These are phyloP conservation scores for Nemania sp. DNA, from an alignment of 2,329 filamentous ascomycete species.

Conservation along the genomic window DNA sequence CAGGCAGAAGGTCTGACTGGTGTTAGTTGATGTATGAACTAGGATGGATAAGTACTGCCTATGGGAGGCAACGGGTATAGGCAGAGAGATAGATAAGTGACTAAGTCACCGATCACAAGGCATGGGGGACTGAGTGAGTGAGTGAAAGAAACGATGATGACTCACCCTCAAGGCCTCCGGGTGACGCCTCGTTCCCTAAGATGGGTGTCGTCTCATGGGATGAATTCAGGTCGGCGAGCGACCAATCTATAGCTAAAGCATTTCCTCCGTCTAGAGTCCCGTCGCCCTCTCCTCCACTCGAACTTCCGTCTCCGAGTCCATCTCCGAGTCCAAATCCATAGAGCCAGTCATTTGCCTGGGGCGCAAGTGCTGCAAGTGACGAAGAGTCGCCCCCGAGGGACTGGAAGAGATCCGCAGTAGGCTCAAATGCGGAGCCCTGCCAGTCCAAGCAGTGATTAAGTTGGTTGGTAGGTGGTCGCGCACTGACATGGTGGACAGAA, in stretches of 20 bases:
- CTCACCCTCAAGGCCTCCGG: constrained; percentile 34
- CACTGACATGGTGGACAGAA: constrained; percentile 31
- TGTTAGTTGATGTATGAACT: constrained; percentile 17
- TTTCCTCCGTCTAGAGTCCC: constrained; percentile 14
- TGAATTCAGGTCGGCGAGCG: constrained; percentile 31
- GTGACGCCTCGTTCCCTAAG: constrained; percentile 29
- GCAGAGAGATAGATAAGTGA: background rate
- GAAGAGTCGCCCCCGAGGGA: constrained; percentile 28
- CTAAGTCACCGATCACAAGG: background rate
- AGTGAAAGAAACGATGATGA: constrained; percentile 9
- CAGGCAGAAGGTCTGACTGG: constrained; percentile 30
- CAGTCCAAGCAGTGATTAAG: constrained; percentile 30
- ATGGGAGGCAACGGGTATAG: background rate
- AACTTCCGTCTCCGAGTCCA: constrained; percentile 20
- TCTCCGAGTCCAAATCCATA: constrained; percentile 28
- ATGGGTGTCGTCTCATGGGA: constrained; percentile 30
- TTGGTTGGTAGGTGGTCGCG: constrained; percentile 27
- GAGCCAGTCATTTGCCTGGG: constrained; percentile 33
- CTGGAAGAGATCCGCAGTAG: constrained; percentile 36
- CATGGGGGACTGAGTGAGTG: background rate
- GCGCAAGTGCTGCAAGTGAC: constrained; percentile 29
- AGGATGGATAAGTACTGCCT: too few species aligned
- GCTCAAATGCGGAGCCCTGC: constrained; percentile 33
- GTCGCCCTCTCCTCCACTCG: constrained; percentile 20
- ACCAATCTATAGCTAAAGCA: constrained; percentile 31